Base-by-base conservation (phyloP, 768 basidiomycete species). In the Punctularia strigosozonata region DNA sequence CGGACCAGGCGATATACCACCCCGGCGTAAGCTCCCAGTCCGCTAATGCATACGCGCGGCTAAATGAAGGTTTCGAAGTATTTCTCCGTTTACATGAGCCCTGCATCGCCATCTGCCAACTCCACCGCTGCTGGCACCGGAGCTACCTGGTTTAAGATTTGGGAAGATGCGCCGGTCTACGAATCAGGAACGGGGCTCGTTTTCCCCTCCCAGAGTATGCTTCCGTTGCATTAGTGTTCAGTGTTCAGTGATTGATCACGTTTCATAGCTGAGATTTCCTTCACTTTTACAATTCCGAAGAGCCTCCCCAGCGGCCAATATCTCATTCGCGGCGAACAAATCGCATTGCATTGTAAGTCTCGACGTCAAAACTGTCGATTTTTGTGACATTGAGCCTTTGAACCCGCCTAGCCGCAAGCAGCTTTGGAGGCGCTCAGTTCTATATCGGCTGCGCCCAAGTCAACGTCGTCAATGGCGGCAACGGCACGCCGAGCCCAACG, bases 101-200 rank as follows among this genome's bases (percentile, higher is more conserved):
- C 44, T 18, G 58, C 56, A 1, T 40, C 38, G 36, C 59, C 45
- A 2, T 47, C 43, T 22, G 53, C 46, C 43, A 48, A 48, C 49
- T 50, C 44, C 30, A 54, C 54, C 40, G 50, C 42, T 22, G 68
- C 65, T n/a, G 68, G 64, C 6, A 53, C 59, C 6, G 62, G 60
- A n/a, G 58, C 54, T 41, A 65, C 61, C 13, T 68, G 64, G 60
- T 66, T 65, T 55, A 65, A 67, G 55, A 58, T 66, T 35, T 65
- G 61, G 58, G 58, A 68, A 46, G 37, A 52, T 37, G 20, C 44
- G 2, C 50, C 55, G 5, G 40, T 42, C 18, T 55, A 45, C 35
- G 43, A 50, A 45, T 39, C 38, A 17, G 43, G 44, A 44, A 51
- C 43, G 43, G 53, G 39, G 37, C 48, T 57, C 35, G 49, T 41